These are phyloP conservation scores for Plasmodium coatneyi DNA, from an alignment of 169 alveolate species.

Conservation along the genomic window DNA sequence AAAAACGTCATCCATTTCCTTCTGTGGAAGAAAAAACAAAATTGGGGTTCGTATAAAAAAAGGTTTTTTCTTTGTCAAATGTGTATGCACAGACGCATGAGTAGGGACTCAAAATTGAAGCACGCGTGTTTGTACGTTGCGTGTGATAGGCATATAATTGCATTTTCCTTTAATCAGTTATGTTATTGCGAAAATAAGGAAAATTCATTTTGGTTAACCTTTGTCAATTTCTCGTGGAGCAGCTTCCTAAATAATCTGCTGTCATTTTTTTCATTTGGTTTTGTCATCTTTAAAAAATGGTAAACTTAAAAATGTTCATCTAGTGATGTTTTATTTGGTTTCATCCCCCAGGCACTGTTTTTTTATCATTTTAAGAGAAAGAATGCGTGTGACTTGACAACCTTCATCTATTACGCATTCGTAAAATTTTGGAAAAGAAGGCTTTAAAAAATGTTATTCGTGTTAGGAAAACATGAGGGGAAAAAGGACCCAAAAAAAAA, in stretches of 20 bases:
- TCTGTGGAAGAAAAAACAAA: constrained; percentile 31
- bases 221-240: constrained; percentile 55
- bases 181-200: not conserved
- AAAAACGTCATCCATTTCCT: constrained; percentile 73
- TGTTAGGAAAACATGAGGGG: not conserved
- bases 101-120: not conserved
- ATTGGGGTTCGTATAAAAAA: not conserved
- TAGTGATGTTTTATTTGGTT: not conserved
- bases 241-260: constrained; percentile 44
- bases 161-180: not conserved
- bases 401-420: not conserved
- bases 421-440: not conserved
- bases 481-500: not conserved
- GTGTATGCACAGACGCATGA: constrained; percentile 14
- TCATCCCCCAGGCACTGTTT: not conserved
- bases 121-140: not conserved
- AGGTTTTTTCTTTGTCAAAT: not conserved
- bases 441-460: not conserved
- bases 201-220: constrained; percentile 31
- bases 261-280: constrained; percentile 19
- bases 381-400: not conserved
- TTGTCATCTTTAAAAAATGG: constrained; percentile 50
- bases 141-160: not conserved
- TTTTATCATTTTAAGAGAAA: not conserved
- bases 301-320: not conserved